A percentile compares a stretch with the other conserved stretches of the same genome.
Evolutionary conservation across 306 rosid genomes (phyloP).

Genomic region (Boehmeria nivea): DNA sequence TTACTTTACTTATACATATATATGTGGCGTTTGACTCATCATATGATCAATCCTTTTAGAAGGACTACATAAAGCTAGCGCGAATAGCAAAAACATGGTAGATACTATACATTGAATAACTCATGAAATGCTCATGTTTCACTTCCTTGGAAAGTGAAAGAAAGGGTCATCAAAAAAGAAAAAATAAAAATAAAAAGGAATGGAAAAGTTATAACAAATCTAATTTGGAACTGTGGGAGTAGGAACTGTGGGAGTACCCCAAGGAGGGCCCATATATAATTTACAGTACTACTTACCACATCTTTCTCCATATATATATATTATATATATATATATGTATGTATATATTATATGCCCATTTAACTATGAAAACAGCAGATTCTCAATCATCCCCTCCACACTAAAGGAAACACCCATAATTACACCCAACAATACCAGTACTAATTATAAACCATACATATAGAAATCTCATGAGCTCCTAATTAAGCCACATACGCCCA

Average conservation of each 20-base stretch:
- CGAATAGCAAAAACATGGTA: not conserved
- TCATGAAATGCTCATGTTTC: not conserved
- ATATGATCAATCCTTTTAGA: slow-evolving; percentile 2
- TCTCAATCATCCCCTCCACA: slow-evolving; percentile 82
- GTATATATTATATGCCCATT: slow-evolving; percentile 19
- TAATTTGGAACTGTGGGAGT: too few relatives aligned
- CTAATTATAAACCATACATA: slow-evolving; percentile 7
- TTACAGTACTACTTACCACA: too few relatives aligned
- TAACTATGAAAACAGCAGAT: slow-evolving; percentile 49
- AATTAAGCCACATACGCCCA: slow-evolving; percentile 15
- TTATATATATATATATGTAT: not conserved
- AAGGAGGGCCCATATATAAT: too few relatives aligned
- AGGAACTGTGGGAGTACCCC: too few relatives aligned
- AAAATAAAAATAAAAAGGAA: too few relatives aligned
- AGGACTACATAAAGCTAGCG: not conserved
- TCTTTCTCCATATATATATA: slow-evolving; percentile 12
- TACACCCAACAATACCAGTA: slow-evolving; percentile 66
- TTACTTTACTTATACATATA: slow-evolving; percentile 17
- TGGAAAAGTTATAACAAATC: not conserved
- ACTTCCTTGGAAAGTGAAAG: not conserved
- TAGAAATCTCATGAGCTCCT: slow-evolving; percentile 44
- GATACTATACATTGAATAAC: not conserved
- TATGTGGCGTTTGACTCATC: slow-evolving; percentile 5
- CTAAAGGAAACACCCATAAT: slow-evolving; percentile 65
- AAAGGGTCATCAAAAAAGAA: too few relatives aligned